These are phyloP conservation scores for Euphorbia schlechtendalii DNA, from an alignment of 441 rosid species.

Conservation along the genomic window DNA sequence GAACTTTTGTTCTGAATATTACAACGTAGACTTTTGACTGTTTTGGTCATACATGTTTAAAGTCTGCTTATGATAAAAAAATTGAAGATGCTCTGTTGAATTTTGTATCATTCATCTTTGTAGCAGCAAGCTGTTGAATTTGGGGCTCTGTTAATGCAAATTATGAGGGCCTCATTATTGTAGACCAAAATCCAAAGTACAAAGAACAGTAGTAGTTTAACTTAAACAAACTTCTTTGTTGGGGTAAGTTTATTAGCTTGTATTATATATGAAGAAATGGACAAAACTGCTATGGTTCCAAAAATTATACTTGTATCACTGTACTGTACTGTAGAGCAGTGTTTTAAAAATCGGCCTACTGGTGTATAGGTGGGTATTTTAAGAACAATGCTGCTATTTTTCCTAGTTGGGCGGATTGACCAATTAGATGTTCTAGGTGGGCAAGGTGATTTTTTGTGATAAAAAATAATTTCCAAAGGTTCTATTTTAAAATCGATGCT, in stretches of 20 bases:
- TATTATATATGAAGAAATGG: neutral
- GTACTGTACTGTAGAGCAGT: no score
- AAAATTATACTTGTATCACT: neutral
- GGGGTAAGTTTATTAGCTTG: no score
- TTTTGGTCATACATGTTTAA: neutral
- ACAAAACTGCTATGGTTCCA: neutral
- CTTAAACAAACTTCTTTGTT: neutral
- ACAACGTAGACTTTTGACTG: neutral
- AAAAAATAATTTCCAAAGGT: no score
- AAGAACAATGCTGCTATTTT: no score
- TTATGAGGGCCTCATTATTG: neutral
- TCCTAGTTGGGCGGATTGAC: no score
- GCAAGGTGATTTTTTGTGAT: no score
- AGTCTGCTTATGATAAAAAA: neutral
- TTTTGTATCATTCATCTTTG: neutral
- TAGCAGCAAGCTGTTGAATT: neutral
- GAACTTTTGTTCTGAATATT: neutral
- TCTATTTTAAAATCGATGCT: no score
- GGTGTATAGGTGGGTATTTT: no score
- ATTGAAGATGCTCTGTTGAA: neutral
- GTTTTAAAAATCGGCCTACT: no score
- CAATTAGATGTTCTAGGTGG: no score
- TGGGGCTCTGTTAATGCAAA: neutral
- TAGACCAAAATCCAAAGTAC: neutral
- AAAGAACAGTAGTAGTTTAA: conserved; percentile 16